Evolutionary conservation across 768 basidiomycete genomes (phyloP).

Genomic region (Aureoboletus auriporus): DNA sequence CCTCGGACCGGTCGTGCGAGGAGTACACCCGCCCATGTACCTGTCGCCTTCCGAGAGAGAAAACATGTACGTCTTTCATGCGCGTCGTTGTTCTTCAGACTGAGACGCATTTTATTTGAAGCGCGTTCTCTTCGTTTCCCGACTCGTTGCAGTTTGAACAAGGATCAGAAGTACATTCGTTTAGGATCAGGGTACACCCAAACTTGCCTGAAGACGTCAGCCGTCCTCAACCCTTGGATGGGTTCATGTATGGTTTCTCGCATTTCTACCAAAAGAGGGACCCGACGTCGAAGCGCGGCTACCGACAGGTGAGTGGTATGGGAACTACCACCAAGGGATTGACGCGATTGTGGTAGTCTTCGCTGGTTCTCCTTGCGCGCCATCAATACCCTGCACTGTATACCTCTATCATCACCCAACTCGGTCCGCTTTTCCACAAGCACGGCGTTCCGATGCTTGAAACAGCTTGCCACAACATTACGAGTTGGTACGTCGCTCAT

Average conservation of each 20-base stretch:
- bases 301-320: constrained; percentile 56
- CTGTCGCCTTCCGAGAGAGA: constrained; percentile 66
- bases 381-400: constrained; percentile 83
- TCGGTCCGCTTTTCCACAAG: constrained; percentile 70
- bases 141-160: constrained; percentile 85
- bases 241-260: constrained; percentile 74
- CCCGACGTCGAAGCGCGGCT: constrained; percentile 66
- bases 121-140: constrained; percentile 90
- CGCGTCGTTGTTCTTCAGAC: not conserved
- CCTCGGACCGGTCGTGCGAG: constrained; percentile 72
- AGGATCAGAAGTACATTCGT: constrained; percentile 80
- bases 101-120: constrained; percentile 27
- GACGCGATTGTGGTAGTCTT: constrained; percentile 11
- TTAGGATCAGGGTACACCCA: constrained; percentile 66
- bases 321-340: not conserved
- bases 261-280: constrained; percentile 74
- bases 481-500: constrained; percentile 62
- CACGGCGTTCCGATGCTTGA: constrained; percentile 83
- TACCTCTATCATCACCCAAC: constrained; percentile 55
- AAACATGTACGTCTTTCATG: constrained; percentile 58
- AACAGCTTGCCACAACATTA: constrained; percentile 80
- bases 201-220: constrained; percentile 15
- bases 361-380: constrained; percentile 77
- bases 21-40: constrained; percentile 62
- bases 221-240: constrained; percentile 46